phyloP scores from a whole-genome alignment of 208 protist species.

The Angomonas ambiguus region DNA sequence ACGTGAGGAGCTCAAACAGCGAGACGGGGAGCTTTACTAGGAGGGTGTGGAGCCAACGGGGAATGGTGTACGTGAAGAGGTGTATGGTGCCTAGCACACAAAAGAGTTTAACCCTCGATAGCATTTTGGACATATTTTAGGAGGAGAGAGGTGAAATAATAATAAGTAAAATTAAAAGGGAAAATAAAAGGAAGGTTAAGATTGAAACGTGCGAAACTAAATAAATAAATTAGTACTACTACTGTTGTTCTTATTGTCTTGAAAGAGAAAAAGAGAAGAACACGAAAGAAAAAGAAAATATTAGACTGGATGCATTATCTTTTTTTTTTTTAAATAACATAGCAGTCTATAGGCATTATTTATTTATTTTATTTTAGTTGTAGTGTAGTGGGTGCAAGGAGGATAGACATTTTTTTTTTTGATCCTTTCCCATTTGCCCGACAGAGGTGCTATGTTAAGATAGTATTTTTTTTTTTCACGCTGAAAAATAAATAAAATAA shows the following conservation, averaged over 20 bases:
- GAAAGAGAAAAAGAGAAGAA: not conserved
- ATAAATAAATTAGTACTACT: no score
- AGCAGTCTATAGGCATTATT: no score
- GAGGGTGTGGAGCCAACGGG: slow-evolving; percentile 28
- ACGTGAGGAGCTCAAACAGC: slow-evolving; percentile 24
- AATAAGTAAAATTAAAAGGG: slow-evolving; percentile 11
- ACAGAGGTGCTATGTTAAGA: no score
- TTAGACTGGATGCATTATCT: no score
- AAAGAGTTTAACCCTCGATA: not conserved
- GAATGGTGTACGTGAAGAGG: slow-evolving; percentile 8
- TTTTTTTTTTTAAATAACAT: no score
- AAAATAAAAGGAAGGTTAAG: not conserved
- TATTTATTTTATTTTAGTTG: no score
- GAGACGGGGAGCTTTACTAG: slow-evolving; percentile 14
- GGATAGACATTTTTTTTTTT: no score
- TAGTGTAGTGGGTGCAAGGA: no score
- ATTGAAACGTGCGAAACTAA: no score
- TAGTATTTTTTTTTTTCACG: not conserved
- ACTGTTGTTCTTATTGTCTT: no score
- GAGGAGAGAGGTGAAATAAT: not conserved
- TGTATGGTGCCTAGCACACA: not conserved
- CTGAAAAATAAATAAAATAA: not conserved
- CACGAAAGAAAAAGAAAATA: no score
- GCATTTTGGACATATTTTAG: not conserved
- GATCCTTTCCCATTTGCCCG: no score